Evolutionary conservation across 495 filamentous ascomycete species (phyloP).

Genomic region (Parachaetomium inaequale): DNA sequence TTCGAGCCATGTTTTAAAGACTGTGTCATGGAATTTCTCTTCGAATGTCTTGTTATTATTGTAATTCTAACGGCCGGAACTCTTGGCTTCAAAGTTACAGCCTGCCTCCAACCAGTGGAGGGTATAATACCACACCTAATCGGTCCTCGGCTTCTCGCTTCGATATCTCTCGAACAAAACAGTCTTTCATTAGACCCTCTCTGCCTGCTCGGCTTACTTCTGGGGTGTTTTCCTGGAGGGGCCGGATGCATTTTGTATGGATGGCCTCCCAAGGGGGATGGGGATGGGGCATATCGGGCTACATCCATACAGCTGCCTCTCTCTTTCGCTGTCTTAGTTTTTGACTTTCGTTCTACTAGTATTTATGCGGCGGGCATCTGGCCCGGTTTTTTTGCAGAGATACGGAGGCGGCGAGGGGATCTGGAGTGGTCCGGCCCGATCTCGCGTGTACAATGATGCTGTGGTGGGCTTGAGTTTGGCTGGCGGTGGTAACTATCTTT

Average conservation of each 20-base stretch:
- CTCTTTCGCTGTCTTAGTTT: neutral
- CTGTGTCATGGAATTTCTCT: neutral
- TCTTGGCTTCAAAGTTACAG: neutral
- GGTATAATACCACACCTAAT: neutral
- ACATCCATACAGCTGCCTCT: neutral
- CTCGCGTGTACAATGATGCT: neutral
- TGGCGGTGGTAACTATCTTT: neutral
- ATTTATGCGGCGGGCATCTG: neutral
- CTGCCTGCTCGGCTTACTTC: no score
- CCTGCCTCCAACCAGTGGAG: neutral
- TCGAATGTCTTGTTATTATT: conserved; percentile 1
- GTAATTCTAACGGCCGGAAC: neutral
- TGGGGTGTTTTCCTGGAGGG: no score
- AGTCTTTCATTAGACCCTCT: no score
- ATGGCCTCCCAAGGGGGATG: no score
- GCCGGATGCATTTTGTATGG: no score
- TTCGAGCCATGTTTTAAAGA: neutral
- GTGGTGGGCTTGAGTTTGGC: neutral
- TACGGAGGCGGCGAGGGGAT: neutral
- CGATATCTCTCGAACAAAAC: neutral
- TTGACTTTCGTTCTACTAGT: neutral
- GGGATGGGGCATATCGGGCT: neutral
- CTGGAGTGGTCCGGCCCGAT: neutral
- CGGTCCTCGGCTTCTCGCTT: neutral
- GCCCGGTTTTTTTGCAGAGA: neutral